Base-by-base conservation (phyloP, 352 stramenopile genomes). In the Sclerospora graminicola region DNA sequence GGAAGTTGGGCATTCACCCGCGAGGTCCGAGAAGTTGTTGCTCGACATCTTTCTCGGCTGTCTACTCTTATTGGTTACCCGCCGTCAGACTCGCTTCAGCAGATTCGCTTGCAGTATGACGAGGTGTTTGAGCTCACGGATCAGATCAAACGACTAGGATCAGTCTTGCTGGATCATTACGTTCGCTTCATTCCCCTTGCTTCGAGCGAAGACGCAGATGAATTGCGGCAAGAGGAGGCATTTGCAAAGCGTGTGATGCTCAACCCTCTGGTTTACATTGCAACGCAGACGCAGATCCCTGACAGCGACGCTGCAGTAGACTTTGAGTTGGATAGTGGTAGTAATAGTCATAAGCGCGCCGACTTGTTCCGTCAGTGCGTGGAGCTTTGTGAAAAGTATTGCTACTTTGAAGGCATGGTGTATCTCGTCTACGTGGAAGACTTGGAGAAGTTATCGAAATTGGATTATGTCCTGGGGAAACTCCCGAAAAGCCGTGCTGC, bases 361-460 rank as follows among this genome's bases (percentile, higher is more conserved):
- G 68, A 80, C 7, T 50, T 87, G 4, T 81, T 88, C 26, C 52
- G 29, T 5, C 48, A 70, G 9, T 82, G 72, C 33, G 69, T 86
- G 14, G 57, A 71, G 28, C 54, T 88, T 2, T 66, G 65, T 8
- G 75, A 90, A 45, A 73, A 69, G 45, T 84, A 86, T 42, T 35
- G 46, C n/a, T 93, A 88, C 54, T 89, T 77, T 29, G 78, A 93
- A 65, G 76, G 71, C 24, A 90, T 93, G 74, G 68, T 84, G 14
- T 87, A 79, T 48, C 34, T 93, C 9, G 53, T 67, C 8, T 81
- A 71, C 19, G 58, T 64, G 8, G 74, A 89, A 57, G 73, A 86
- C 35, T 60, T 66, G 18, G 58, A 60, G 27, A 81, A 82, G 20
- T 21, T 86, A 13, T 37, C 43, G 2, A 69, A 84, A 48, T 50